Evolutionary conservation across 805 yeast genomes (phyloP).

Genomic region (Metschnikowia shivogae): DNA sequence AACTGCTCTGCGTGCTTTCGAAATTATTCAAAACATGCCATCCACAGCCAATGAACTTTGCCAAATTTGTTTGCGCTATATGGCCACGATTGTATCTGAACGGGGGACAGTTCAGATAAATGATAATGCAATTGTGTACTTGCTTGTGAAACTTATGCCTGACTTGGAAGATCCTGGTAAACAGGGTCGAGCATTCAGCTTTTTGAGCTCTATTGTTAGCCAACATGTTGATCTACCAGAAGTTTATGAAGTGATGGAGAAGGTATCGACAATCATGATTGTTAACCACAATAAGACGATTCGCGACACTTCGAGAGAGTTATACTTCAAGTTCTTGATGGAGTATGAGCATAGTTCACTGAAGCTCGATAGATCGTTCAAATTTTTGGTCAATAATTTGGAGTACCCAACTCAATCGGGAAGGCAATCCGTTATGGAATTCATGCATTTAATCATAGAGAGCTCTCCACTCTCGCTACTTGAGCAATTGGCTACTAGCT

Average conservation of each 20-base stretch:
- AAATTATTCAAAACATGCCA: conserved; percentile 69
- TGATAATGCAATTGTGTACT: conserved; percentile 66
- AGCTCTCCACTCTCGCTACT: conserved; percentile 61
- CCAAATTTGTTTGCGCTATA: conserved; percentile 71
- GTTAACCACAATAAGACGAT: conserved; percentile 82
- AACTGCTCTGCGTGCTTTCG: conserved; percentile 58
- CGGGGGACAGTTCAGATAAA: conserved; percentile 62
- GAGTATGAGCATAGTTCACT: conserved; percentile 93
- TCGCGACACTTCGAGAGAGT: conserved; percentile 78
- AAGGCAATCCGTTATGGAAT: conserved; percentile 85
- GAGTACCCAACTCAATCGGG: conserved; percentile 84
- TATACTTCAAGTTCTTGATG: conserved; percentile 80
- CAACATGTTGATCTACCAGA: conserved; percentile 79
- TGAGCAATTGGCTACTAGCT: conserved; percentile 61
- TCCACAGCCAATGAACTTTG: conserved; percentile 73
- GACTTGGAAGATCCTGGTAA: conserved; percentile 87
- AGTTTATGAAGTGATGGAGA: conserved; percentile 82
- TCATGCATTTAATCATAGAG: conserved; percentile 63
- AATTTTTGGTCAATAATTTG: conserved; percentile 73
- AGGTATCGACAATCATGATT: conserved; percentile 77
- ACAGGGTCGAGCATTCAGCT: conserved; percentile 84
- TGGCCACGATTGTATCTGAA: conserved; percentile 69
- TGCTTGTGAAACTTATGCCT: conserved; percentile 69
- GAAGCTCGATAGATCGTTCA: conserved; percentile 75
- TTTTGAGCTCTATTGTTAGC: conserved; percentile 71